A percentile compares a stretch with the other conserved stretches of the same genome.
Conservation (phyloP, 202 grass and related monocot genomes). For the Elaeis oleifera region DNA sequence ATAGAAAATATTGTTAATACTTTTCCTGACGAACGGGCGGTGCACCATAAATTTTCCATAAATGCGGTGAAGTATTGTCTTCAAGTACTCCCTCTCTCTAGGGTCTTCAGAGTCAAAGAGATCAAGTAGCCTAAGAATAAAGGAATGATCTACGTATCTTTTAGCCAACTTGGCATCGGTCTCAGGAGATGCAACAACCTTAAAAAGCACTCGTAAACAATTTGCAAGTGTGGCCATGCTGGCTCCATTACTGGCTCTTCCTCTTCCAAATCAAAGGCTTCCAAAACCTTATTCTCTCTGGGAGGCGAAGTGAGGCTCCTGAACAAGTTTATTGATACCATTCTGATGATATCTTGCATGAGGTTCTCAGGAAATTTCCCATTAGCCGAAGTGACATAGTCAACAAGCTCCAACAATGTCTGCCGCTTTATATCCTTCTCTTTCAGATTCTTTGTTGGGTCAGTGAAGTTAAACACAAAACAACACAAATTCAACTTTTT, state of each 20-base stretch:
- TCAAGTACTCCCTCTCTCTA: slow-evolving; percentile 88
- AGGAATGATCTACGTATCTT: slow-evolving; percentile 78
- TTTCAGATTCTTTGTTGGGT: slow-evolving; percentile 70
- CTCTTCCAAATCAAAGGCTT: slow-evolving; percentile 75
- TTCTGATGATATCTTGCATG: slow-evolving; percentile 86
- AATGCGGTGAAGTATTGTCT: slow-evolving; percentile 89
- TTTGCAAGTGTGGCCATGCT: slow-evolving; percentile 79
- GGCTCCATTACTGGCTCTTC: slow-evolving; percentile 97
- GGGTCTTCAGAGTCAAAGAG: slow-evolving; percentile 96
- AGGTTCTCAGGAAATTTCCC: slow-evolving; percentile 73
- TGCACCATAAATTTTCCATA: slow-evolving; percentile 99
- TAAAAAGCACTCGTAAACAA: slow-evolving; percentile 89
- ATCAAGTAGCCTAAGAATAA: slow-evolving; percentile 86
- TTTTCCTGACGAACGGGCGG: slow-evolving; percentile 81
- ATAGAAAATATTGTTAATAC: slow-evolving; percentile 95
- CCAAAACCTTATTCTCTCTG: slow-evolving; percentile 63
- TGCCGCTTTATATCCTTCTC: slow-evolving; percentile 93
- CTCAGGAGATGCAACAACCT: slow-evolving; percentile 84
- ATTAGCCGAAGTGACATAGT: slow-evolving; percentile 47
- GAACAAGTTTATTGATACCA: slow-evolving; percentile 84
- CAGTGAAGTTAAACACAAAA: slow-evolving; percentile 59
- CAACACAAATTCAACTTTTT: slow-evolving; percentile 83
- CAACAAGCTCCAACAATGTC: slow-evolving; percentile 91
- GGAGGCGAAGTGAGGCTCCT: slow-evolving; percentile 48
- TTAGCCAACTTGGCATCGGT: slow-evolving; percentile 93